Base-by-base conservation (phyloP, 768 basidiomycete genomes). In the Podaxis mareebaensis region DNA sequence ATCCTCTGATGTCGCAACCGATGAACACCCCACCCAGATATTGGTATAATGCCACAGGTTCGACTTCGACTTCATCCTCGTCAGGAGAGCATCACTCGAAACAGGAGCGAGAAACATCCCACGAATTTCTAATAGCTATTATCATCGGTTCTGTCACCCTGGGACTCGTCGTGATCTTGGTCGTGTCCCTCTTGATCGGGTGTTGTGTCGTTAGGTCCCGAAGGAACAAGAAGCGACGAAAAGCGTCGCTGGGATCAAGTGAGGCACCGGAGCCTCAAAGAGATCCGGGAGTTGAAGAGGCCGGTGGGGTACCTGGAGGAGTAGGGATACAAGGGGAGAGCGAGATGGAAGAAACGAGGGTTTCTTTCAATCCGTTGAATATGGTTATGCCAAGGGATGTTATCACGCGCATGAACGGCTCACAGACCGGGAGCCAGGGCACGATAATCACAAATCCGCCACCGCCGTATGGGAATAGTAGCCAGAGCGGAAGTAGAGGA, bases 91-190 rank as follows among this genome's bases (percentile, higher is more conserved):
- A 33, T 33, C 33, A 8, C 33, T 33, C 33, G 33, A 2, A 10
- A 2, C 33, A 8, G 5, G 46, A 49, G 33, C 28, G n/a, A 42
- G 11, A 59, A 49, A 33, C 30, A 20, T 59, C 46, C 5, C 12
- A 33, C 40, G 15, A 59, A 7, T 20, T 30, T 30, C 58, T 28
- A 15, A 49, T 20, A 20, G 58, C 48, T 17, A 5, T 59, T 46
- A 58, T 59, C 44, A 51, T 59, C 58, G 49, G 58, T 36, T 28
- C 44, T 1, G 48, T 49, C 12, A 59, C 58, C 36, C 24, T 59
- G 46, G n/a, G 26, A 15, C 58, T 59, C 5, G 48, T 59, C 48
- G 26, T 51, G 44, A 22, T 59, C n/a, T 20, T 36, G n/a, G 26
- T 59, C 12, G 8, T 28, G 26, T 11, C 56, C n/a, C 26, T 59